Conservation (phyloP, 768 basidiomycete species). For the Boletus fagicola region DNA sequence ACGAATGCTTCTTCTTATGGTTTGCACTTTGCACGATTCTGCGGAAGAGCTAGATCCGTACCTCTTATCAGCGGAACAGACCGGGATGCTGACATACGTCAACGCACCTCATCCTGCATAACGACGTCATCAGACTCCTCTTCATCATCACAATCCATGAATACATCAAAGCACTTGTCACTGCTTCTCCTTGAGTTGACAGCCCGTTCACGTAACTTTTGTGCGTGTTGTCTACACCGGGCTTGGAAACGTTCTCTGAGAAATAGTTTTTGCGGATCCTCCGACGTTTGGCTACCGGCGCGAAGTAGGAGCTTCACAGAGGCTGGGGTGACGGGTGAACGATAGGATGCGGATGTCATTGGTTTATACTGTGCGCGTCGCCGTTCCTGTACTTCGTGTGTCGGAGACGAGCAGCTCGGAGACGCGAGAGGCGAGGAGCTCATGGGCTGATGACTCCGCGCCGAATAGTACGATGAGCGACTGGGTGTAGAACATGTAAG, state of each 20-base stretch:
- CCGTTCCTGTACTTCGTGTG: slow-evolving; percentile 43
- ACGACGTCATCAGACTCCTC: slow-evolving; percentile 58
- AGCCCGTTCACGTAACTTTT: slow-evolving; percentile 51
- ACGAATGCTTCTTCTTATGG: slow-evolving; percentile 49
- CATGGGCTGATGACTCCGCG: slow-evolving; percentile 35
- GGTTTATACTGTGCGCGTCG: slow-evolving; percentile 58
- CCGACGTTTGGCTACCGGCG: slow-evolving; percentile 21
- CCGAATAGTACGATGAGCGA: slow-evolving; percentile 29
- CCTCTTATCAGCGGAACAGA: slow-evolving; percentile 8
- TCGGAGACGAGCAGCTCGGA: slow-evolving; percentile 45
- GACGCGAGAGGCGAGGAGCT: slow-evolving; percentile 56
- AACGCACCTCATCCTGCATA: slow-evolving; percentile 59
- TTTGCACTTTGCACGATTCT: slow-evolving; percentile 60
- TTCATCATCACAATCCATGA: slow-evolving; percentile 52
- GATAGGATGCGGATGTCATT: slow-evolving; percentile 26
- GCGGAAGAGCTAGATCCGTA: slow-evolving; percentile 53
- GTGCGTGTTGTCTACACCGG: slow-evolving; percentile 60
- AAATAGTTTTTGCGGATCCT: slow-evolving; percentile 52
- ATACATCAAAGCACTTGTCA: slow-evolving; percentile 46
- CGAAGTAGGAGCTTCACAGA: slow-evolving; percentile 18
- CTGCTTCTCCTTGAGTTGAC: slow-evolving; percentile 42
- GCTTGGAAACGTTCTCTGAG: slow-evolving; percentile 60
- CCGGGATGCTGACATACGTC: neutral
- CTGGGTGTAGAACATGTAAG: slow-evolving; percentile 39
- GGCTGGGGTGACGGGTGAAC: slow-evolving; percentile 8